Conservation (phyloP, 1,139 yeast species). For the Yamadazyma epiphylla region DNA sequence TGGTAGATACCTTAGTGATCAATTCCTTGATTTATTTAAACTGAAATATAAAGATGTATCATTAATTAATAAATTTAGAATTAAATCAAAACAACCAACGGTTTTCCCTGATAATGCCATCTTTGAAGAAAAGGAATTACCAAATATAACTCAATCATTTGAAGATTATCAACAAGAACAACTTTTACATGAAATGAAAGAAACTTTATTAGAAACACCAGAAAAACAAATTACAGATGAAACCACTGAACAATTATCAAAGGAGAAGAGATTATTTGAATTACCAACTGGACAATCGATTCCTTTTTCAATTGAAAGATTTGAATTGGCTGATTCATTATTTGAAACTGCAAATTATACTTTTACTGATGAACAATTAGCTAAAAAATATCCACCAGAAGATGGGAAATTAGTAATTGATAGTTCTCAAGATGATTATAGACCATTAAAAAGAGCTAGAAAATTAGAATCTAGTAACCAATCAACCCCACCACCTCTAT, state of each 20-base stretch:
- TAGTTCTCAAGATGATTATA: slow-evolving; percentile 54
- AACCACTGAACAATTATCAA: slow-evolving; percentile 24
- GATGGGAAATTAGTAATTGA: slow-evolving; percentile 35
- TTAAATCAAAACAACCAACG: slow-evolving; percentile 32
- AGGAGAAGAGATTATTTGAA: slow-evolving; percentile 61
- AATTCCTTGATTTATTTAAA: slow-evolving; percentile 23
- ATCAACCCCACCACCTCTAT: slow-evolving; percentile 33
- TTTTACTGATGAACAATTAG: slow-evolving; percentile 21
- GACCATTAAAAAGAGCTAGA: slow-evolving; percentile 64
- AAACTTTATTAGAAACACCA: slow-evolving; percentile 55
- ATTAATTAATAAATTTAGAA: slow-evolving; percentile 18
- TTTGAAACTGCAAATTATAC: slow-evolving; percentile 58
- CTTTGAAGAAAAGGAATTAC: slow-evolving; percentile 26
- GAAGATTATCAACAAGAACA: slow-evolving; percentile 31
- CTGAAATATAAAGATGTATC: slow-evolving; percentile 15
- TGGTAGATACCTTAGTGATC: slow-evolving; percentile 54
- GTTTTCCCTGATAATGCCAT: slow-evolving; percentile 29
- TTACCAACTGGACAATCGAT: slow-evolving; percentile 64
- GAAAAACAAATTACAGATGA: slow-evolving; percentile 32
- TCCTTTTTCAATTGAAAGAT: slow-evolving; percentile 52
- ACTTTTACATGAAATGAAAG: slow-evolving; percentile 61
- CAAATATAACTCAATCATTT: slow-evolving; percentile 36
- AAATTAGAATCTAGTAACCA: slow-evolving; percentile 37
- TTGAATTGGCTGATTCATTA: slow-evolving; percentile 66
- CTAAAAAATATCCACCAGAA: slow-evolving; percentile 28